phyloP scores from a whole-genome alignment of 208 protist species.

The Crithidia acanthocephali region DNA sequence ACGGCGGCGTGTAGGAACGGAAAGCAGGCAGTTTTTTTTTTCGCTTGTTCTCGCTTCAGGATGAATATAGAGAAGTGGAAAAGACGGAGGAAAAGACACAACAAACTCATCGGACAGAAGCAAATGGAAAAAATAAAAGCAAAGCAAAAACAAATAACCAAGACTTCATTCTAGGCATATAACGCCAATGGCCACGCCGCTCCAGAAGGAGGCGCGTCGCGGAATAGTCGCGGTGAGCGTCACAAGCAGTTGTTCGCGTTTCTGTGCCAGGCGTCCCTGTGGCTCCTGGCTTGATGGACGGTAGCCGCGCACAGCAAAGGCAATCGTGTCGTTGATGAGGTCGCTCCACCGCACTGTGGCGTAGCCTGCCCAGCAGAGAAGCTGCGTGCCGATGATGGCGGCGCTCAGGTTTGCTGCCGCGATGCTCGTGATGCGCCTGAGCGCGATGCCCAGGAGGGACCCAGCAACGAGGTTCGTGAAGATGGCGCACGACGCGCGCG shows the following conservation, averaged over 20 bases:
- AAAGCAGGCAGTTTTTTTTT: too few relatives aligned
- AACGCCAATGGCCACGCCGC: conserved; percentile 36
- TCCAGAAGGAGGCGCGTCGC: conserved; percentile 57
- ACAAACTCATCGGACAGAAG: too few relatives aligned
- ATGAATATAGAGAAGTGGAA: too few relatives aligned
- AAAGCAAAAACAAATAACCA: background rate
- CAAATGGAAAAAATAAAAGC: too few relatives aligned
- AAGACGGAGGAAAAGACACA: too few relatives aligned
- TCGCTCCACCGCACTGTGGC: conserved; percentile 56
- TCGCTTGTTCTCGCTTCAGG: too few relatives aligned
- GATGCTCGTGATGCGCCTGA: conserved; percentile 25
- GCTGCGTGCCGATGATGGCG: conserved; percentile 43
- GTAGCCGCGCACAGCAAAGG: conserved; percentile 33
- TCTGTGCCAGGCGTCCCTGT: conserved; percentile 17
- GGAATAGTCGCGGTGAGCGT: conserved; percentile 42
- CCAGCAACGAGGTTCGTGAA: conserved; percentile 37
- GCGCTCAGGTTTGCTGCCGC: conserved; percentile 34
- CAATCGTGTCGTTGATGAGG: conserved; percentile 43
- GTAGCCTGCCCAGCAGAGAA: conserved; percentile 63
- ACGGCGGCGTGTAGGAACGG: too few relatives aligned
- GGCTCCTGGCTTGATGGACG: background rate
- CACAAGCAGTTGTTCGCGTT: conserved; percentile 28
- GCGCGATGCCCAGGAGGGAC: conserved; percentile 28
- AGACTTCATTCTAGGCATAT: conserved; percentile 20
- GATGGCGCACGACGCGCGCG: conserved; percentile 31